Base-by-base conservation (phyloP, 306 rosid species). In the Sesbania bispinosa region DNA sequence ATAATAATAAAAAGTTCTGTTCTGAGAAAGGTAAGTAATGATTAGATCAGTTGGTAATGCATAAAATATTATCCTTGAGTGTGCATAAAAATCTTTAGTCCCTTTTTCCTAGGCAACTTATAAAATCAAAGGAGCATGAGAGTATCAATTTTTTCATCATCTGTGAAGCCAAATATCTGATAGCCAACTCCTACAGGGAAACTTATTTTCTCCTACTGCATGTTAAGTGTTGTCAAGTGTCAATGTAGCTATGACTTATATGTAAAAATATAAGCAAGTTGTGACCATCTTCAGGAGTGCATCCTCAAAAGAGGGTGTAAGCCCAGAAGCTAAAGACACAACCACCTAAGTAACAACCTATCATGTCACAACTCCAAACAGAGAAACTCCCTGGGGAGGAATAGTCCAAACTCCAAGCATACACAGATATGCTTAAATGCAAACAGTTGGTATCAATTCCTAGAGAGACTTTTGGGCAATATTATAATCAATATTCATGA, bases 41-140 rank as follows among this genome's bases (percentile, higher is more conserved):
- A 55, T 27, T 69, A 54, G 62, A 47, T 46, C 20, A 61, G 36
- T 47, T 30, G 53, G 39, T 53, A 55, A 58, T 54, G 59, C 52
- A 18, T 59, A 54, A 41, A 70, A 47, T 48, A 60, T 48, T 59
- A 26, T 42, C 59, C 68, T 30, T 2, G 10, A 67, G 80, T 43
- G 33, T 6, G 33, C 8, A 4, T 18, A 66, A 30, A 32, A 30
- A 29, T 55, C 9, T 9, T 20, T 26, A 27, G 11, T 46, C 69
- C 53, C 53, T 35, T 50, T 33, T 24, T 21, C 36, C 19, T 20
- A 30, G 39, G 58, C 27, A 39, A 50, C 24, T 52, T 52, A 70
- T 3, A 51, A 62, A 33, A 38, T 29, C 29, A 38, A 35, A 35
- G 58, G 16, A 27, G 42, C 19, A 29, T 3, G 27, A 14, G 19